Evolutionary conservation across 2,329 filamentous ascomycete species (phyloP), one percentile per base, ranked within the genome.

Genomic region (Calcarisporium arbuscula): DNA sequence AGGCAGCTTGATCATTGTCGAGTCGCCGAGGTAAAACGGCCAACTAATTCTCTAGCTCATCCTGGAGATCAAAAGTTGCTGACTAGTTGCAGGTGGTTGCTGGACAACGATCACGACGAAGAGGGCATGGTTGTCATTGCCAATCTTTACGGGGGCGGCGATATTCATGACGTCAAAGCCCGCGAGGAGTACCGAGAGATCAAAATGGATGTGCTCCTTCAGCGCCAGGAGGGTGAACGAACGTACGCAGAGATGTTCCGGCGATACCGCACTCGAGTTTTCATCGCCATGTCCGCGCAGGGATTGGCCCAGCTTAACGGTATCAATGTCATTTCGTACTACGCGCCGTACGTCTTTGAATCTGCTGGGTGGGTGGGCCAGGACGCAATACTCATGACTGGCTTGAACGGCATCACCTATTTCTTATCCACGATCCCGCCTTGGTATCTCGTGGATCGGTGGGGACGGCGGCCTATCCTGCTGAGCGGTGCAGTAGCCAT

Each of bases 291-390:
- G 92, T 96, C 90, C 21, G 92, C 92, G 5, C 92, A 96, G 61
- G 88, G 82, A 6, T 77, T 98, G 45, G 92, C 92, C 19, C 92
- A 98, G 62, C 77, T 98, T 35, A 96, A 96, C 65, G 92, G 92
- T 46, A 98, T 98, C 67, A 98, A 98, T 62, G 92, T 98, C 56
- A 98, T 98, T 44, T 96, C 90, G 2, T 98, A 96, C 70, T 98
- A 98, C 56, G 92, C 92, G 1, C 92, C 92, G 0, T 79, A 94
- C 36, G 90, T 96, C 12, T 96, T 98, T 52, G 89, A 95, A 62
- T 89, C 89, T 40, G 92, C 92, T 23, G 90, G 92, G n/a, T 96
- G 90, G 92, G 65, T 77, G 36, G 92, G 90, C 19, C 86, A 90
- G 47, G 74, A 87, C 39, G 92, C 92, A 5, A 85, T 96, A 44